Base-by-base conservation (phyloP, 1,284 basidiomycete species). In the Irpex rosettiformis region DNA sequence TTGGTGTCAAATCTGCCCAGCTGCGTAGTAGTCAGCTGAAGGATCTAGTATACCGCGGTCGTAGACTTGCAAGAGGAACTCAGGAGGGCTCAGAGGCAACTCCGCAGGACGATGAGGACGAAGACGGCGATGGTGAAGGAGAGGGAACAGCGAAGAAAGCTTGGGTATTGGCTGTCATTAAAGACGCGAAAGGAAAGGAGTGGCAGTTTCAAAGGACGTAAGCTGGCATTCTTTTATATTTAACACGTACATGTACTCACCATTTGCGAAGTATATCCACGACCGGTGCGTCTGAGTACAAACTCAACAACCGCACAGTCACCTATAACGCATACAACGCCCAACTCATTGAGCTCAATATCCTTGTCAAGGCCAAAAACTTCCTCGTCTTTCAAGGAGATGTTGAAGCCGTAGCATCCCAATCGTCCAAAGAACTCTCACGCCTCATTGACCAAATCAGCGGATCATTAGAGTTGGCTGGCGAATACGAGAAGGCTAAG, bases 341-440 rank as follows among this genome's bases (percentile, higher is more conserved):
- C 10, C 89, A 92, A 16, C 87, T 98, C 29, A 82, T 91, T 58
- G 80, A 83, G 24, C 94, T 96, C 73, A 98, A 98, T 70, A 94
- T 99, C 68, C 91, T 99, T 58, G 96, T 99, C 70, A 98, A 98
- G 75, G 97, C 97, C 21, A 98, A 98, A 77, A 99, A 99, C 78
- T 99, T 99, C 70, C 88, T 99, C 57, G 97, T 99, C n/a, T 99
- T 99, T 76, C 95, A 98, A 73, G 97, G 97, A 57, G 97, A 99
- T 71, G 97, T 99, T 40, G 97, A 99, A 75, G 93, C 94, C 2
- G 93, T 99, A 51, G 97, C 97, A 0, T 94, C 93, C 6, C 97
- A 99, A 69, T 95, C 93, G 1, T 85, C 96, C 7, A 89, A 89
- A 64, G 94, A 97, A 64, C 84, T 99, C 22, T 86, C 95, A 1